These are phyloP conservation scores for Pseudopyrenochaeta lycopersici DNA, from an alignment of 2,329 filamentous ascomycete species.

Conservation along the genomic window DNA sequence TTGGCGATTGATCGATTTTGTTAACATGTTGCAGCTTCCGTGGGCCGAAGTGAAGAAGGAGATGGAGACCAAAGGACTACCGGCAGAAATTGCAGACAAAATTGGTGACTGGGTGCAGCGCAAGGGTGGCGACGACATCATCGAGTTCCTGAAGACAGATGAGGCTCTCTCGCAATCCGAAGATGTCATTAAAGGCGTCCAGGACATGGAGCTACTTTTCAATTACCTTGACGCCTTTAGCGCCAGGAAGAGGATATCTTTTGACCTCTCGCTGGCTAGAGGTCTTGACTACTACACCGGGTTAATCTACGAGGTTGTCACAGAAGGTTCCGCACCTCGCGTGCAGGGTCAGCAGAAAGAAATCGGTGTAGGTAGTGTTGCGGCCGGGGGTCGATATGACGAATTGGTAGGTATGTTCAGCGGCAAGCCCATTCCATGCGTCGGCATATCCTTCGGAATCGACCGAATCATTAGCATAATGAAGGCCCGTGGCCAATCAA, in stretches of 20 bases:
- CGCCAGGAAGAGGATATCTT: constrained; percentile 77
- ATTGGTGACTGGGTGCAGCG: constrained; percentile 85
- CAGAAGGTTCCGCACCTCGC: constrained; percentile 73
- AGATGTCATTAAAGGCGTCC: constrained; percentile 77
- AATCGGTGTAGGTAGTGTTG: constrained; percentile 85
- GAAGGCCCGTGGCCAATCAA: constrained; percentile 75
- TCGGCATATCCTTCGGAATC: constrained; percentile 91
- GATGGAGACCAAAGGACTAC: constrained; percentile 92
- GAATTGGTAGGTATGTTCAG: constrained; percentile 94
- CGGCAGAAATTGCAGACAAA: constrained; percentile 78
- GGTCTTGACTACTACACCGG: constrained; percentile 95
- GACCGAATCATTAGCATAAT: constrained; percentile 95
- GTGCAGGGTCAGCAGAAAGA: constrained; percentile 46
- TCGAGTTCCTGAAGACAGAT: constrained; percentile 53
- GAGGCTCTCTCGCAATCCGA: constrained; percentile 62
- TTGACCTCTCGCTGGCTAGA: constrained; percentile 88
- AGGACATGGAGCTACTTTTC: constrained; percentile 82
- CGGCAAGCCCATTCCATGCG: constrained; percentile 88
- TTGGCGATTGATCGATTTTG: not conserved
- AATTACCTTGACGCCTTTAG: constrained; percentile 82
- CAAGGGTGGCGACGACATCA: constrained; percentile 78
- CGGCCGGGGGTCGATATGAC: constrained; percentile 91
- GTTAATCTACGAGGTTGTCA: constrained; percentile 89
- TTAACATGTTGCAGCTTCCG: constrained; percentile 57
- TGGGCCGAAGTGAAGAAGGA: constrained; percentile 91